phyloP scores from a whole-genome alignment of 495 filamentous ascomycete genomes.

The Podospora pseudocomata region DNA sequence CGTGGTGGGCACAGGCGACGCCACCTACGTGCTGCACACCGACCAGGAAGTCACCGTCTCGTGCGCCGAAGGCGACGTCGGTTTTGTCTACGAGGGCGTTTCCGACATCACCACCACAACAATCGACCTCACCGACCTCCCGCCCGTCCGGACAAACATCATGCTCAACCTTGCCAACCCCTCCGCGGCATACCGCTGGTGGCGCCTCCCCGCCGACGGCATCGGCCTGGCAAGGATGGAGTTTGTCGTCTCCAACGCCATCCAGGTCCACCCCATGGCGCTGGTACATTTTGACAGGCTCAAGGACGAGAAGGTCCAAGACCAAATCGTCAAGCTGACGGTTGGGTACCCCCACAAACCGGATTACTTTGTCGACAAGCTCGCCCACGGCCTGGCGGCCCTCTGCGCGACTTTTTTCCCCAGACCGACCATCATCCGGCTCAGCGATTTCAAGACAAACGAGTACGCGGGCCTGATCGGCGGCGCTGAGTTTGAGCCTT shows the following conservation, averaged over 20 bases:
- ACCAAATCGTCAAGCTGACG: constrained; percentile 30
- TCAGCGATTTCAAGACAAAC: constrained; percentile 44
- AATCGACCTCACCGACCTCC: constrained; percentile 24
- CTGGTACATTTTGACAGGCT: constrained; percentile 34
- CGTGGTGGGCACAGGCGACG: constrained; percentile 33
- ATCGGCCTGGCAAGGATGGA: constrained; percentile 30
- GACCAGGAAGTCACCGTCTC: constrained; percentile 39
- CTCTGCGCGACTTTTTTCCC: constrained; percentile 36
- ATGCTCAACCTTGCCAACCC: constrained; percentile 34
- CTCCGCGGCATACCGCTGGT: constrained; percentile 33
- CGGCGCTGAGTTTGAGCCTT: constrained; percentile 37
- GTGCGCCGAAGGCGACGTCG: constrained; percentile 36
- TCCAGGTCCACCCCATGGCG: constrained; percentile 33
- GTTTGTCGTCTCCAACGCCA: constrained; percentile 30
- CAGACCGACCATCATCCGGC: constrained; percentile 34
- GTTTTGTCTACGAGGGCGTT: constrained; percentile 37
- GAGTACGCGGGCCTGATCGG: constrained; percentile 40
- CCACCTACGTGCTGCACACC: constrained; percentile 36
- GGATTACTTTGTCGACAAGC: constrained; percentile 39
- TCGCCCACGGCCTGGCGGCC: constrained; percentile 34
- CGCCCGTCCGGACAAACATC: constrained; percentile 11
- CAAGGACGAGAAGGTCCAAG: constrained; percentile 25
- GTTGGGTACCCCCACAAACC: constrained; percentile 33
- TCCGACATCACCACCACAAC: constrained; percentile 28
- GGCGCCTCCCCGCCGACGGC: constrained; percentile 26